Evolutionary conservation across 2,329 filamentous ascomycete species (phyloP).

Genomic region (Didymella keratinophila): DNA sequence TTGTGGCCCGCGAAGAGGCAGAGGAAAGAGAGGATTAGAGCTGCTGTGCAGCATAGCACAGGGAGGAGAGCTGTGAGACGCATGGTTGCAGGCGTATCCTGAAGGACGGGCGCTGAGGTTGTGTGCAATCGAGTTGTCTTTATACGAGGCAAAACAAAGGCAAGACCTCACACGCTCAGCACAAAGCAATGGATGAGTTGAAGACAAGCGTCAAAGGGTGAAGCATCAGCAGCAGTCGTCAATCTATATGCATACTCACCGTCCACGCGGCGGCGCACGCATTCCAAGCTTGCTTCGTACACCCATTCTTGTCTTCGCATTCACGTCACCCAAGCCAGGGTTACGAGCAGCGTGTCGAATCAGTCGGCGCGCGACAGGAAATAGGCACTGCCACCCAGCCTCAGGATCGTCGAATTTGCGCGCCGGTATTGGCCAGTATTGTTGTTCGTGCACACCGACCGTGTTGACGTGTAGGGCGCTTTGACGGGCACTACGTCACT

Average conservation of each 20-base stretch:
- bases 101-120: neutral
- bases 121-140: slow-evolving; percentile 5
- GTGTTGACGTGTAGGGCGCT: slow-evolving; percentile 33
- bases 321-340: slow-evolving; percentile 39
- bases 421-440: slow-evolving; percentile 19
- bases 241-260: slow-evolving; percentile 17
- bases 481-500: slow-evolving; percentile 23
- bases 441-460: slow-evolving; percentile 26
- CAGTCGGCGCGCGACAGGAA: slow-evolving; percentile 18
- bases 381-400: slow-evolving; percentile 30
- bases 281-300: slow-evolving; percentile 21
- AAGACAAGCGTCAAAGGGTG: slow-evolving; percentile 10
- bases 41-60: slow-evolving; percentile 59
- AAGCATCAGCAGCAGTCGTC: slow-evolving; percentile 3
- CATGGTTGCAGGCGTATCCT: slow-evolving; percentile 47
- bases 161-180: neutral
- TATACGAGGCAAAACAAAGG: slow-evolving; percentile 6
- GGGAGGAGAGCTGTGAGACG: slow-evolving; percentile 60
- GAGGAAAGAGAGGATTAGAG: slow-evolving; percentile 66
- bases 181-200: slow-evolving; percentile 9
- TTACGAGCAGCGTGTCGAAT: slow-evolving; percentile 20
- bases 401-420: slow-evolving; percentile 25
- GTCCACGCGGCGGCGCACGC: slow-evolving; percentile 10
- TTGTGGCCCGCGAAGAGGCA: slow-evolving; percentile 69
- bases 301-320: slow-evolving; percentile 22